phyloP scores from a whole-genome alignment of 768 basidiomycete species.

The Amanita subjunquillea region DNA sequence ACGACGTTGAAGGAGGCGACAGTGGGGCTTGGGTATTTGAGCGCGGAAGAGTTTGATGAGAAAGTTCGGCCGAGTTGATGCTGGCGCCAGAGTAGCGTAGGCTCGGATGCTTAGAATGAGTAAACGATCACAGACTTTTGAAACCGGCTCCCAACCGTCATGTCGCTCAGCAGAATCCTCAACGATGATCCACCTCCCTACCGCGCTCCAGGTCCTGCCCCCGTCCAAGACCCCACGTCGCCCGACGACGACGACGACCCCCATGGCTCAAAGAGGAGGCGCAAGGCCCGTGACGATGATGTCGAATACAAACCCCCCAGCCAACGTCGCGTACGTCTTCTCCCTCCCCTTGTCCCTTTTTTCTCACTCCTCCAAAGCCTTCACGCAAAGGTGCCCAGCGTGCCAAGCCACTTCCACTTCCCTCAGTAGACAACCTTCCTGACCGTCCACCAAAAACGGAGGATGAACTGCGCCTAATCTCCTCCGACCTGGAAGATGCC shows the following conservation, averaged over 20 bases:
- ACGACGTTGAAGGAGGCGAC: slow-evolving; percentile 94
- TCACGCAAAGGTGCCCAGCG: slow-evolving; percentile 34
- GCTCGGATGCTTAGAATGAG: slow-evolving; percentile 17
- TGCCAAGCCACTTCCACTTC: slow-evolving; percentile 16
- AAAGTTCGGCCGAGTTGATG: slow-evolving; percentile 91
- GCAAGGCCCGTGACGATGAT: slow-evolving; percentile 38
- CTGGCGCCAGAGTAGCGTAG: slow-evolving; percentile 41
- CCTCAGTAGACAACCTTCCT: slow-evolving; percentile 8
- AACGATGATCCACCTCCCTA: slow-evolving; percentile 54
- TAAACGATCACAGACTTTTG: slow-evolving; percentile 21
- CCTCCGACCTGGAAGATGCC: slow-evolving; percentile 78
- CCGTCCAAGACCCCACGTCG: neutral
- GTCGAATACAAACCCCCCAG: slow-evolving; percentile 39
- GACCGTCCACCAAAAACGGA: slow-evolving; percentile 18
- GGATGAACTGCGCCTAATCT: slow-evolving; percentile 39
- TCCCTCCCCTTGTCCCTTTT: slow-evolving; percentile 1
- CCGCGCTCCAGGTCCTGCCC: slow-evolving; percentile 8
- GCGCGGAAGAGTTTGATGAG: slow-evolving; percentile 86
- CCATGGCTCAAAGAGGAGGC: slow-evolving; percentile 29
- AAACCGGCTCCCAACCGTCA: slow-evolving; percentile 21
- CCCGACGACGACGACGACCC: slow-evolving; percentile 2
- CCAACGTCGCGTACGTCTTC: slow-evolving; percentile 44
- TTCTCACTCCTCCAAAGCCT: slow-evolving; percentile 14
- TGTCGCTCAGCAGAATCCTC: slow-evolving; percentile 75
- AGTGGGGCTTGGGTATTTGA: slow-evolving; percentile 76